Percentiles rank a stretch among this genome's conserved stretches.
Evolutionary conservation across 2,329 filamentous ascomycete genomes (phyloP).

Genomic region (Xylaria multiplex): DNA sequence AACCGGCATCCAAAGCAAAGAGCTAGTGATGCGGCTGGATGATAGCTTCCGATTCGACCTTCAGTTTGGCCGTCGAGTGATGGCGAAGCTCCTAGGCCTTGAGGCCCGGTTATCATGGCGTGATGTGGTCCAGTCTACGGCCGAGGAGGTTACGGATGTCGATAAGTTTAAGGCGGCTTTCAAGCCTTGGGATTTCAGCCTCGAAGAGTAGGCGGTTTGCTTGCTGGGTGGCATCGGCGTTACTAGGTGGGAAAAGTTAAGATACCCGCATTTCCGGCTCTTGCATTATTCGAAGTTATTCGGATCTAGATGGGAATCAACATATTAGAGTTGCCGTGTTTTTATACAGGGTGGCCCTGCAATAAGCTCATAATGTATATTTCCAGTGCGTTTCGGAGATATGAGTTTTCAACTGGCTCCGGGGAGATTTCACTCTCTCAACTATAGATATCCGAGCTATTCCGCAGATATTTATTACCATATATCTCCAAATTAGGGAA

Average conservation of each 20-base stretch:
- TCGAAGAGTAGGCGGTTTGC: slow-evolving; percentile 42
- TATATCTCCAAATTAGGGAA: slow-evolving; percentile 1
- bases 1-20: slow-evolving; percentile 69
- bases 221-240: slow-evolving; percentile 36
- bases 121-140: slow-evolving; percentile 79
- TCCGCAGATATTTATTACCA: background rate
- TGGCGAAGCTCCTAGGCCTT: slow-evolving; percentile 86
- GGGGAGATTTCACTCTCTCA: background rate
- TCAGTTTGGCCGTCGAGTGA: slow-evolving; percentile 86
- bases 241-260: slow-evolving; percentile 32
- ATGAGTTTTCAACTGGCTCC: background rate
- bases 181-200: slow-evolving; percentile 85
- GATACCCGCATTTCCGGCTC: slow-evolving; percentile 45
- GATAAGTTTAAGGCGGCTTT: slow-evolving; percentile 83
- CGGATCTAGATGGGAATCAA: slow-evolving; percentile 3
- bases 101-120: slow-evolving; percentile 86
- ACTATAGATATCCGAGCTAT: background rate
- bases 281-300: slow-evolving; percentile 35
- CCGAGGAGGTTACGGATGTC: slow-evolving; percentile 82
- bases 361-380: slow-evolving; percentile 8
- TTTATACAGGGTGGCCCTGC: background rate
- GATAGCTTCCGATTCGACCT: slow-evolving; percentile 82
- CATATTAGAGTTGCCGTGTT: slow-evolving; percentile 1
- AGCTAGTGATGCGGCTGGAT: slow-evolving; percentile 78
- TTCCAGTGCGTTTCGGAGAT: slow-evolving; percentile 1